Evolutionary conservation across 2,329 filamentous ascomycete genomes (phyloP).

Genomic region (Diaporthe batatas): DNA sequence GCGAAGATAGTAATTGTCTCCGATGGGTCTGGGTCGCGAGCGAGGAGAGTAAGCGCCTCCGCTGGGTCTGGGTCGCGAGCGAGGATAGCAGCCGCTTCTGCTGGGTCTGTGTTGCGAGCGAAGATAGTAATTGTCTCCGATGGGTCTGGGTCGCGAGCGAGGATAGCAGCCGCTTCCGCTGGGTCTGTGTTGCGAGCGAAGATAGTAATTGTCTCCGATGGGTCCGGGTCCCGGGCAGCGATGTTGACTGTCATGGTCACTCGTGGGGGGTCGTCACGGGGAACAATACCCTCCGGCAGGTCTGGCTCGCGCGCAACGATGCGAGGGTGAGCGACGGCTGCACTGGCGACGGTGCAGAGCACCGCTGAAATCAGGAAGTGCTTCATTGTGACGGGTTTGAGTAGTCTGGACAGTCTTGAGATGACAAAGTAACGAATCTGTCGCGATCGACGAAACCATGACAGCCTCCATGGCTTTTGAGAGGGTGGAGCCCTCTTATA

Average conservation of each 20-base stretch:
- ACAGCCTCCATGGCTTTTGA: not conserved
- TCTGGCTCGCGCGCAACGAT: not conserved
- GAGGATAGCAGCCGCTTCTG: not conserved
- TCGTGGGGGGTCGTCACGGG: not conserved
- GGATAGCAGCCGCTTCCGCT: not conserved
- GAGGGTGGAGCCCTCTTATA: not conserved
- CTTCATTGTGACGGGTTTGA: not conserved
- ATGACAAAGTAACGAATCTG: not conserved
- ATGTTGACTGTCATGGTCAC: not conserved
- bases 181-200: not conserved
- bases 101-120: not conserved
- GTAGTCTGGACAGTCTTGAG: not conserved
- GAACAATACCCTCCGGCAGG: not conserved
- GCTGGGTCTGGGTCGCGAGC: not conserved
- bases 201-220: not conserved
- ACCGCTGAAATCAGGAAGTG: not conserved
- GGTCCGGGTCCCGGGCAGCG: not conserved
- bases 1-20: not conserved
- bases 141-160: not conserved
- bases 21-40: not conserved
- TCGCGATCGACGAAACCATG: too few relatives aligned
- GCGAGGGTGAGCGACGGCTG: conserved; percentile 2
- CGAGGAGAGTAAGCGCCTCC: not conserved
- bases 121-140: not conserved
- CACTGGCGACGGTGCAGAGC: not conserved